Conservation (phyloP, 2,329 filamentous ascomycete species). For the Achaetomium macrosporum region DNA sequence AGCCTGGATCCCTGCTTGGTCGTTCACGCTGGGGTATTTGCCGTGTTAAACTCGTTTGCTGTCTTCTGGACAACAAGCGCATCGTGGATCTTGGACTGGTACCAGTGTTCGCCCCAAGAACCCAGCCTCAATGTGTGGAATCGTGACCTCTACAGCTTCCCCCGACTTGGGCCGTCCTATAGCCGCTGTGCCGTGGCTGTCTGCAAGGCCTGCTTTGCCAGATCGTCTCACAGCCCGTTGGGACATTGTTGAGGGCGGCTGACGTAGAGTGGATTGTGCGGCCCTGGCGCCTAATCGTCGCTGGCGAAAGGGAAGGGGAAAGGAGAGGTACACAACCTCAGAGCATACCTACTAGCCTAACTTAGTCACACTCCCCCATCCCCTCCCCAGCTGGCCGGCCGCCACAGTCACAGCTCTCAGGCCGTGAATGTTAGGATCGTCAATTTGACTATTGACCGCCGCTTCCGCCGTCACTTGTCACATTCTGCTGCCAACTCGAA, state of each 20-base stretch:
- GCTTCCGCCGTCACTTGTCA: constrained; percentile 34
- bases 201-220: not conserved
- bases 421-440: constrained; percentile 1
- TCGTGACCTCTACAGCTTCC: constrained; percentile 27
- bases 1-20: constrained; percentile 38
- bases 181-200: not conserved
- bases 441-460: constrained; percentile 16
- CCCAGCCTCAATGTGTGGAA: constrained; percentile 30
- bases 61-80: constrained; percentile 30
- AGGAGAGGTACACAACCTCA: constrained; percentile 4
- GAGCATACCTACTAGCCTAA: not conserved
- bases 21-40: constrained; percentile 35
- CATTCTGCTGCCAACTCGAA: constrained; percentile 36
- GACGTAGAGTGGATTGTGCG: constrained; percentile 3
- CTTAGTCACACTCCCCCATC: constrained; percentile 11
- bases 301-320: not conserved
- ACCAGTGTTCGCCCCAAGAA: constrained; percentile 31
- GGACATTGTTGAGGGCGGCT: constrained; percentile 1
- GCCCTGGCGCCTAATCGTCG: constrained; percentile 8
- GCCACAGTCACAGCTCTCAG: constrained; percentile 11
- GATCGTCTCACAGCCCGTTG: constrained; percentile 14
- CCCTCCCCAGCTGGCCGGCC: constrained; percentile 2
- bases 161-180: not conserved
- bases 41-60: constrained; percentile 37
- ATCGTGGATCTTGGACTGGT: constrained; percentile 37